Conservation (phyloP, 2,329 filamentous ascomycete species). For the Epichloe baconii region DNA sequence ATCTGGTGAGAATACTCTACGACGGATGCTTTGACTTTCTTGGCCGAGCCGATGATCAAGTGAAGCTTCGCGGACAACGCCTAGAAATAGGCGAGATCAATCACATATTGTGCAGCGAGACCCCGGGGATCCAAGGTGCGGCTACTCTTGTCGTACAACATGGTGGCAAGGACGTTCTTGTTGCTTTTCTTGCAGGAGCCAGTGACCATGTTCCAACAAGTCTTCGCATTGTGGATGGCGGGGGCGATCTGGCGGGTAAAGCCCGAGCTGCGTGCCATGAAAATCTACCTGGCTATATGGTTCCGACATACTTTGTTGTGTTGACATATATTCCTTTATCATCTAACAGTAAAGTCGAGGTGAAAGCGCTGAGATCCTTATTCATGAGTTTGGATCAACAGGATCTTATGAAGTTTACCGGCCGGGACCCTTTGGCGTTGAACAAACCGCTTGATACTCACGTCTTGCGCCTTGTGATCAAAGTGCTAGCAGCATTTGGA, state of each 20-base stretch:
- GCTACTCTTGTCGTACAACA: conserved; percentile 65
- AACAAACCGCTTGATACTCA: conserved; percentile 18
- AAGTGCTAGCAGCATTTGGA: conserved; percentile 40
- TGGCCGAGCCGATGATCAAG: conserved; percentile 78
- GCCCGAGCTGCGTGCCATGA: conserved; percentile 53
- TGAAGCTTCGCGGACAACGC: conserved; percentile 80
- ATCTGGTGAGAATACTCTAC: conserved; percentile 68
- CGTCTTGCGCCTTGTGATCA: conserved; percentile 34
- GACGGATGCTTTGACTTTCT: conserved; percentile 80
- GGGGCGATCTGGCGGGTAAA: conserved; percentile 26
- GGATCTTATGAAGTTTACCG: conserved; percentile 45
- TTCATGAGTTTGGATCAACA: conserved; percentile 49
- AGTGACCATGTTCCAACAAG: neutral
- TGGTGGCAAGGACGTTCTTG: conserved; percentile 67
- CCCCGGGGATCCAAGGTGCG: conserved; percentile 49
- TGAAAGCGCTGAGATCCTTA: conserved; percentile 51
- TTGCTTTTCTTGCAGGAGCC: conserved; percentile 51
- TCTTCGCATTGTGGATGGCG: conserved; percentile 16
- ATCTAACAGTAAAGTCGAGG: conserved; percentile 80
- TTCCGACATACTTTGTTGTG: conserved; percentile 70
- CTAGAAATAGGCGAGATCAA: conserved; percentile 90
- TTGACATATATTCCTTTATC: conserved; percentile 65
- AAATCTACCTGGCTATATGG: conserved; percentile 73
- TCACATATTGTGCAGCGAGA: conserved; percentile 55
- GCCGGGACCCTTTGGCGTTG: conserved; percentile 13